Evolutionary conservation across 176 grass and related monocot species (phyloP), one percentile per base, ranked within the genome.

Genomic region (Tuctoria greenei): DNA sequence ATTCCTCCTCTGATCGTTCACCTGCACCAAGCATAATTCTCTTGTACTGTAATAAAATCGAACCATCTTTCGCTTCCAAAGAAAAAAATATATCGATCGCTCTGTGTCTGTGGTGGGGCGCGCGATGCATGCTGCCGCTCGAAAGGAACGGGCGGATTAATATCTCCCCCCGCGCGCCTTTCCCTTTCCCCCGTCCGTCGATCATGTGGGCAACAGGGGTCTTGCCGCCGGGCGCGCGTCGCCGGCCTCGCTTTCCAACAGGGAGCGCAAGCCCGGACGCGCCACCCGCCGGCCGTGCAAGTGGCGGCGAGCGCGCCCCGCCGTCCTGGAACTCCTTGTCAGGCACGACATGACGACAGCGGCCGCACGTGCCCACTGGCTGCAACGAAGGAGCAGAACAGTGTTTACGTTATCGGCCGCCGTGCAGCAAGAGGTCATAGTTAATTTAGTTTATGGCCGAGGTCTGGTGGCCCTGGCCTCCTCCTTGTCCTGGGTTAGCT

Each of bases 201-300:
- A 31, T 67, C 39, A 28, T 25, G 44, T 58, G 66, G 31, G 14
- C 26, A 21, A 36, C 72, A 20, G 2, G 38, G 25, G 31, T 31
- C 3, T 3, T 31, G 31, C 31, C 31, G 0, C 1, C 12, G 2
- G 31, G 31, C 31, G 31, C 4, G 47, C 46, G 58, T 66, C 79
- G 60, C 59, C 46, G 59, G 21, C 67, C 71, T 76, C 36, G 57
- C 72, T 86, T 86, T 81, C 78, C 84, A 46, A 64, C 64, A 60
- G 74, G 67, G 49, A 50, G 28, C 58, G 55, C 55, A 4, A 58
- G 23, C 44, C 26, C 26, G 26, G 65, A 38, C 47, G 39, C 63
- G 57, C 23, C 55, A 42, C 49, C 23, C 55, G 35, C 49, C 58
- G 14, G 72, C 31, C 31, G 31, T 61, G 79, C 79, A 82, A 78